Evolutionary conservation across 163 green algal genomes (phyloP).

Genomic region (Scenedesmus sp.): DNA sequence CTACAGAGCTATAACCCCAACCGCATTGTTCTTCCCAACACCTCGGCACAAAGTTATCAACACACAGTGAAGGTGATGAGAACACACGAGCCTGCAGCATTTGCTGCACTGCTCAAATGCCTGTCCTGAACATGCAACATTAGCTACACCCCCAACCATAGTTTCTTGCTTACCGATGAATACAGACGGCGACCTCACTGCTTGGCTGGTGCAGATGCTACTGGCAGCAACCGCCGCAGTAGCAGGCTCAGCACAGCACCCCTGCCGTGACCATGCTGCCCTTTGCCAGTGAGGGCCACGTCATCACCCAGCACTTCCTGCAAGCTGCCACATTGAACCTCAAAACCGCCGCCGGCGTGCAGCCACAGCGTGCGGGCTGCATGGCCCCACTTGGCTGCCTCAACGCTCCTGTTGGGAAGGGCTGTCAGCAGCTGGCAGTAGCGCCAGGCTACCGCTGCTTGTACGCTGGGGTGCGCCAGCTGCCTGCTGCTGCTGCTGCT

Average conservation of each 20-base stretch:
- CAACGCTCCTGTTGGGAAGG: conserved; percentile 70
- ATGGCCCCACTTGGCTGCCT: conserved; percentile 56
- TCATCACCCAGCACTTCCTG: conserved; percentile 55
- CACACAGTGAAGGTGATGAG: too few relatives aligned
- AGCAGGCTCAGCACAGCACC: conserved; percentile 45
- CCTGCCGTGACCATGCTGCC: conserved; percentile 36
- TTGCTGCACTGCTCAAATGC: too few relatives aligned
- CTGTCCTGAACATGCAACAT: too few relatives aligned
- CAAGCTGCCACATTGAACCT: background rate
- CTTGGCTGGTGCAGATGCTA: background rate
- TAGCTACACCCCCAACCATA: too few relatives aligned
- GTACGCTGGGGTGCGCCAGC: conserved; percentile 63
- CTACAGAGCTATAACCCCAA: too few relatives aligned
- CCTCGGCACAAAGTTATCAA: too few relatives aligned
- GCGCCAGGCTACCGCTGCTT: conserved; percentile 76
- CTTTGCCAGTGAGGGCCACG: conserved; percentile 58
- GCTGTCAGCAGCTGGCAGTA: conserved; percentile 81
- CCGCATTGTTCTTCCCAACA: too few relatives aligned
- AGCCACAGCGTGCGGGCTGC: conserved; percentile 50
- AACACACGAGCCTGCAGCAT: too few relatives aligned
- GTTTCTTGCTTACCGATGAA: too few relatives aligned
- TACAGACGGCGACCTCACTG: background rate
- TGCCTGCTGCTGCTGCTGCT: conserved; percentile 28
- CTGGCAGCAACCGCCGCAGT: conserved; percentile 35
- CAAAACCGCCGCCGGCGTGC: background rate